phyloP scores from a whole-genome alignment of 805 yeast species.

The Teunomyces atbi region DNA sequence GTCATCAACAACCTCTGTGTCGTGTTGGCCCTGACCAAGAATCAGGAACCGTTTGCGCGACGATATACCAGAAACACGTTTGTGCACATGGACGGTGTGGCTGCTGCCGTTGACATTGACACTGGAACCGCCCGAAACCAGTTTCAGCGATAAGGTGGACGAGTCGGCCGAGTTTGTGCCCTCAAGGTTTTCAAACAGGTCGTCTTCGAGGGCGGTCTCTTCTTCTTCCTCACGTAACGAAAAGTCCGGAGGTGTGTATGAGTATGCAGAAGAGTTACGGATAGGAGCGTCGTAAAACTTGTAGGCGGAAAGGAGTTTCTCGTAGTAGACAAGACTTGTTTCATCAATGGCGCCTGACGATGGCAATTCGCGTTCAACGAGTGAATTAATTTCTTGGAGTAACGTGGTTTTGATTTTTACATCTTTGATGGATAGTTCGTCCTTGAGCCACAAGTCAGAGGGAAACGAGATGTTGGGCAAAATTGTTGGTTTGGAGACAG shows the following conservation, averaged over 20 bases:
- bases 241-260: constrained; percentile 11
- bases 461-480: constrained; percentile 36
- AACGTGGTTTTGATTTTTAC: constrained; percentile 30
- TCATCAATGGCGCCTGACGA: constrained; percentile 21
- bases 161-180: constrained; percentile 14
- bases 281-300: constrained; percentile 24
- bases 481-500: constrained; percentile 13
- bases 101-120: constrained; percentile 2
- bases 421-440: constrained; percentile 29
- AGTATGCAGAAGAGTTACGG: background rate
- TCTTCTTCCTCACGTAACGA: constrained; percentile 18
- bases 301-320: constrained; percentile 32
- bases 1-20: constrained; percentile 10
- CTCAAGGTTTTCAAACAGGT: constrained; percentile 16
- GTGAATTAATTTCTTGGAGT: constrained; percentile 30
- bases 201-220: constrained; percentile 10
- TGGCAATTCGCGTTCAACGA: constrained; percentile 23
- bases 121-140: background rate
- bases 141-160: constrained; percentile 11
- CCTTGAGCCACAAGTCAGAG: constrained; percentile 35
- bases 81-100: constrained; percentile 3
- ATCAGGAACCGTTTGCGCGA: constrained; percentile 9
- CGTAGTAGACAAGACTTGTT: constrained; percentile 25
- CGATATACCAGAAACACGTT: constrained; percentile 3
- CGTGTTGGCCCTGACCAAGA: constrained; percentile 6